Base-by-base conservation (phyloP, 495 filamentous ascomycete genomes). In the Darksidea phi region DNA sequence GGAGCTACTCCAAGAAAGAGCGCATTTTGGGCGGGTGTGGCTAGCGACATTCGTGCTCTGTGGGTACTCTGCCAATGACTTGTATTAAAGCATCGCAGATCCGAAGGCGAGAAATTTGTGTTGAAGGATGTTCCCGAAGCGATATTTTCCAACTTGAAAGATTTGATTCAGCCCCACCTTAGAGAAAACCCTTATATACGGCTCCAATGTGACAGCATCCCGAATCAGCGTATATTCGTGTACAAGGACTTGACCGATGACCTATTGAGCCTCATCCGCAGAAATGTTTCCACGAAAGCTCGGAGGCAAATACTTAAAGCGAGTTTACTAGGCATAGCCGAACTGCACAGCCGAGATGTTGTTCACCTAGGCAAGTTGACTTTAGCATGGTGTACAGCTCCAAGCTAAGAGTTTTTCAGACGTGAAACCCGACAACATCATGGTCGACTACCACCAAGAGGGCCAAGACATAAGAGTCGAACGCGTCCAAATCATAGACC, bases 61-160 rank as follows among this genome's bases (percentile, higher is more conserved):
- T 15, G 25, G 41, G 42, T 24, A 13, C 42, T 48, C 48, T 45
- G 21, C 48, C 37, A 6, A 36, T 53, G 17, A 18, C 2, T n/a
- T 20, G 32, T 10, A n/a, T 25, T 18, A 49, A 28, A 32, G 8
- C 28, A 42, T 54, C 46, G 17, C 54, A 74, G 63, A 63, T 70
- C 68, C 20, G 70, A 66, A 42, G 34, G 64, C 48, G 53, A 67
- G 20, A 12, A 57, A 50, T 74, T 66, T 67, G 61, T 72, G n/a
- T 61, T 70, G 51, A 74, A 74, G 59, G 70, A 73, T 61, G 63
- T 73, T 34, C 68, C 68, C 12, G 28, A 66, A 26, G 54, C 48
- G 20, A 71, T 72, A 32, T 67, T 69, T 47, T 61, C 56, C 1
- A 46, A 36, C 43, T 64, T 64, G 59, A 21, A 63, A 21, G 68